These are phyloP conservation scores for Dissophora ornata DNA, from an alignment of 192 early-diverging fungal species.

Conservation along the genomic window DNA sequence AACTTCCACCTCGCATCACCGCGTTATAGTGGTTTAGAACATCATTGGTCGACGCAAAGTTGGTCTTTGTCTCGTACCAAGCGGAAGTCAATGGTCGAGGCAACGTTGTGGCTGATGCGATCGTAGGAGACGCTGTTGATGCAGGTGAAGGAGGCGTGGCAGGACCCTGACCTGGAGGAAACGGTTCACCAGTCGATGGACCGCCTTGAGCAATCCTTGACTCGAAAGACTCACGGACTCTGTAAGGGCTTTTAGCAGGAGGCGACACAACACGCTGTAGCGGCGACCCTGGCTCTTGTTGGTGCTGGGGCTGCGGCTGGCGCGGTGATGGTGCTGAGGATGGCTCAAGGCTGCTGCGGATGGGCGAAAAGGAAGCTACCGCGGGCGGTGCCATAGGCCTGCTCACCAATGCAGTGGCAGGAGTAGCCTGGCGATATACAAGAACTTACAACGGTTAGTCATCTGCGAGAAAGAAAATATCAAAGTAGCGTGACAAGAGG, in stretches of 20 bases:
- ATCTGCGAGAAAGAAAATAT: no score
- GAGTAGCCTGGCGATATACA: no score
- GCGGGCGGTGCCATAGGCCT: neutral
- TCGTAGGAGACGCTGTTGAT: conserved; percentile 25
- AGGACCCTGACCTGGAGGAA: neutral
- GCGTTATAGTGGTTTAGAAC: conserved; percentile 47
- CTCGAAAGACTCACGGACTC: conserved; percentile 39
- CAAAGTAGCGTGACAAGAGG: no score
- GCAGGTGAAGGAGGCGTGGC: conserved; percentile 19
- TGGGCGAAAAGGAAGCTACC: neutral
- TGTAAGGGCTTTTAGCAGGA: conserved; percentile 24
- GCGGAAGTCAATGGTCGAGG: conserved; percentile 45
- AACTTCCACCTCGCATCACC: conserved; percentile 26
- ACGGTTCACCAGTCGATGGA: neutral
- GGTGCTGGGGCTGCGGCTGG: conserved; percentile 1
- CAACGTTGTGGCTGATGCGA: conserved; percentile 19
- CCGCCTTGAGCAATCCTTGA: conserved; percentile 12
- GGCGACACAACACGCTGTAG: conserved; percentile 6
- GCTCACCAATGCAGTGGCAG: neutral
- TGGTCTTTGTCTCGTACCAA: conserved; percentile 48
- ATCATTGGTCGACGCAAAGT: conserved; percentile 36
- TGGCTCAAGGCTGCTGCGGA: neutral
- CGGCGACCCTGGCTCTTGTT: neutral
- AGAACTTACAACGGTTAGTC: no score
- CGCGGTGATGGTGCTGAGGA: neutral